Percentiles rank a stretch among this genome's conserved stretches.
Evolutionary conservation across 2,329 filamentous ascomycete genomes (phyloP).

Genomic region (Neonectria neomacrospora): DNA sequence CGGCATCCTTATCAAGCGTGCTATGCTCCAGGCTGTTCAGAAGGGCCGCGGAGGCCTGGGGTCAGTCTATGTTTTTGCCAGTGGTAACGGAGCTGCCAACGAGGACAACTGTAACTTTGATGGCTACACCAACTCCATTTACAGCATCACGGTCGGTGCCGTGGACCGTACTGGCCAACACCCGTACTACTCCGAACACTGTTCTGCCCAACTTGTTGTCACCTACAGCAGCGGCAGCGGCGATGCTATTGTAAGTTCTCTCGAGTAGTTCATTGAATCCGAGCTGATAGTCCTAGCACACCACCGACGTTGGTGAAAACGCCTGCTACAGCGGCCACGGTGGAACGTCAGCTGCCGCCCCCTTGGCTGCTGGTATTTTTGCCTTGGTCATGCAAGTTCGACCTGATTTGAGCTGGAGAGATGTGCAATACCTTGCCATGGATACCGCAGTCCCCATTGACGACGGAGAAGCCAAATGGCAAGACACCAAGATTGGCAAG

Average conservation of each 20-base stretch:
- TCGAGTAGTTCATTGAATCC: not conserved
- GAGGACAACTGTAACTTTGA: conserved; percentile 99
- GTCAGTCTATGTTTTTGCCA: conserved; percentile 94
- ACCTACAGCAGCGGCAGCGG: conserved; percentile 93
- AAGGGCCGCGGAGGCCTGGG: conserved; percentile 85
- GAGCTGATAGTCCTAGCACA: conserved; percentile 67
- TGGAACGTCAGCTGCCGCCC: conserved; percentile 94
- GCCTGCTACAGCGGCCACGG: conserved; percentile 85
- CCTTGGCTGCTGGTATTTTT: conserved; percentile 90
- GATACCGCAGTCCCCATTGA: conserved; percentile 86
- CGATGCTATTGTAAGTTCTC: conserved; percentile 76
- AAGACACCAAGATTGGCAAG: conserved; percentile 81
- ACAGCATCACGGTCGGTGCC: conserved; percentile 96
- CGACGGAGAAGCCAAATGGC: conserved; percentile 77
- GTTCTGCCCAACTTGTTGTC: conserved; percentile 93
- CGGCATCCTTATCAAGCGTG: conserved; percentile 85
- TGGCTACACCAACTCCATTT: conserved; percentile 99
- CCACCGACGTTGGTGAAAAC: conserved; percentile 90
- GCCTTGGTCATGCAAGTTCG: conserved; percentile 87
- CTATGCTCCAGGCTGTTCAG: conserved; percentile 93
- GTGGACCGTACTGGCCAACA: conserved; percentile 89
- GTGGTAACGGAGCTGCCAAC: conserved; percentile 86
- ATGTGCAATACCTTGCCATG: conserved; percentile 91
- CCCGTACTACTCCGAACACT: conserved; percentile 95
- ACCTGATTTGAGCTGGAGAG: conserved; percentile 90